Base-by-base conservation (phyloP, 2,329 filamentous ascomycete species). In the Thelonectria olida region DNA sequence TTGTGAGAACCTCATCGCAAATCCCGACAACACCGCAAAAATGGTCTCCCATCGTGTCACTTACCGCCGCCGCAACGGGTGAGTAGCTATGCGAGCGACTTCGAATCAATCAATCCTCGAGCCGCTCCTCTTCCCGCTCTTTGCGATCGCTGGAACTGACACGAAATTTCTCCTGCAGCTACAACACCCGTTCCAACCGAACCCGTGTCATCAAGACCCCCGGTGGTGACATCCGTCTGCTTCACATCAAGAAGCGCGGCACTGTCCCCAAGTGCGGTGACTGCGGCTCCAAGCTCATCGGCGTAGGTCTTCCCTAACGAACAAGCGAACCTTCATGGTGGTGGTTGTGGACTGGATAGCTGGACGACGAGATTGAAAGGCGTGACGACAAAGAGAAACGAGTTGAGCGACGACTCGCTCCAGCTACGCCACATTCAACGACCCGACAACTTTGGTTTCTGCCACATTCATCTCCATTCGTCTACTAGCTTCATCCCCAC, bases 241-340 rank as follows among this genome's bases (percentile, higher is more conserved):
- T 98, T 76, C 95, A 99, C 91, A 94, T 97, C 88, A 98, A 98
- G 92, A 99, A 99, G 93, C 92, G 90, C 82, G 96, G 94, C 76
- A 97, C 93, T 81, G 92, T 94, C 71, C 96, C 96, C 80, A 99
- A 99, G 89, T 99, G 96, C 82, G 92, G 96, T 88, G 96, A 99
- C 88, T 99, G 96, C 80, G 96, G 96, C 79, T 89, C 89, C 86
- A 98, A 98, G 88, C 91, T 99, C 78, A 89, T 93, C 80, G 96
- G 96, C 83, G 94, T 99, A 92, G 91, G 93, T 96, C 68, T 59
- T 63, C 47, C 58, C 62, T 54, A 62, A 64, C 59, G 63, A 56
- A 55, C 45, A 36, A 47, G 42, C 58, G 57, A 66, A 53, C 44
- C 55, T 64, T 48, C 52, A 58, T 60, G 58, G 58, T 60, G 54